These are phyloP conservation scores for Magnolia officinalis DNA, from an alignment of 164 flowering plant species.

Conservation along the genomic window DNA sequence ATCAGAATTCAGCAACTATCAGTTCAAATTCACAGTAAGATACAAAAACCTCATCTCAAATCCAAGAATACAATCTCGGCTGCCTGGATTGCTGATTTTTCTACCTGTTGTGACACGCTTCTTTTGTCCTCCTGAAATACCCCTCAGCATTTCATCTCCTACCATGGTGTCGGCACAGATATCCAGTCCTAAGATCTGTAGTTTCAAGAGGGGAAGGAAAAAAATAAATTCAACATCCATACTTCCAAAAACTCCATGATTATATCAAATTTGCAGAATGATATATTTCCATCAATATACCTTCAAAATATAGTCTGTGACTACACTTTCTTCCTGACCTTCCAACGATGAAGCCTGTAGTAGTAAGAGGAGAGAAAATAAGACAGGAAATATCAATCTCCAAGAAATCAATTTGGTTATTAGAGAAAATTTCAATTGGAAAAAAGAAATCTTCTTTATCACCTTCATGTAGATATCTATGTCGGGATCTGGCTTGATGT, in stretches of 20 bases:
- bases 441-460: not conserved
- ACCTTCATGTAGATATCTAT: constrained; percentile 37
- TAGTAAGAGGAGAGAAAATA: constrained; percentile 21
- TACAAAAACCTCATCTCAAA: not conserved
- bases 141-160: constrained; percentile 26
- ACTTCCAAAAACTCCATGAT: not conserved
- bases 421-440: not conserved
- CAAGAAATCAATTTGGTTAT: not conserved
- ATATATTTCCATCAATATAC: constrained; percentile 3
- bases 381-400: not conserved
- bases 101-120: constrained; percentile 28
- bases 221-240: not conserved
- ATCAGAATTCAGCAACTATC: not conserved
- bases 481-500: constrained; percentile 31
- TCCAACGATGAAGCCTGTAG: constrained; percentile 24
- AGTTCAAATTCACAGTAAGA: not conserved
- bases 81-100: not conserved
- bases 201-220: not conserved
- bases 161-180: constrained; percentile 28
- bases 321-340: constrained; percentile 25
- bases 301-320: constrained; percentile 26
- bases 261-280: not conserved
- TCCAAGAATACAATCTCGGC: not conserved
- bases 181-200: constrained; percentile 28
- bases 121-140: constrained; percentile 29